Evolutionary conservation across 306 rosid genomes (phyloP), one percentile per base, ranked within the genome.

Genomic region (Castanea sativa): DNA sequence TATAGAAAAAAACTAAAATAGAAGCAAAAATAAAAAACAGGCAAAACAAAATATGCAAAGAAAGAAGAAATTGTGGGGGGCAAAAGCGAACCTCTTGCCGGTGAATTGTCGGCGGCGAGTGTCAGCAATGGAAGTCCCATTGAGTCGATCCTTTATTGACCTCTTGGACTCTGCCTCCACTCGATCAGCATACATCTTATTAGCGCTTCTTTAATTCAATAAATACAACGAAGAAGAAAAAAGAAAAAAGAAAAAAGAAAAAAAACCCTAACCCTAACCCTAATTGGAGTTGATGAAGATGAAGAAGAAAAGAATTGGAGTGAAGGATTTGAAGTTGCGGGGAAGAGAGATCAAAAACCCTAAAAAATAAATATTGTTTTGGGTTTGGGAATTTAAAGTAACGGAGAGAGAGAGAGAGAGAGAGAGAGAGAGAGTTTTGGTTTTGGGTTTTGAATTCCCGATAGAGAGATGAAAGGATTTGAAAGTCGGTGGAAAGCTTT

Each of bases 101-200:
- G 90, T 80, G 68, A 91, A 20, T 77, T 84, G 93, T n/a, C 89
- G 86, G 3, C 86, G 92, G 65, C 93, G 86, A 73, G 79, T 55
- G 55, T 76, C 84, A 51, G 76, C 80, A 45, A 73, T 59, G 60
- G 80, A 77, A 80, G 76, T 89, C 5, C 96, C 96, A 80, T 90
- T 87, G 49, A 96, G 98, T 2, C 99, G 97, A 32, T 96, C 99
- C 90, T 88, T 93, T 41, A 90, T 87, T 25, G 99, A 91, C 86
- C 94, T 91, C 81, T 88, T 89, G 18, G 74, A 73, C 15, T 88
- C 98, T 69, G 83, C 82, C 75, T 91, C 98, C 83, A 86, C 94
- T 63, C 94, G 93, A 91, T 96, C 99, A 79, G 99, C 87, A 82
- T 96, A 96, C 99, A 93, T 95, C 78, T 77, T 82, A 23, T 18